Evolutionary conservation across 108 stramenopile genomes (phyloP).

Genomic region (Conticribra guillardii): DNA sequence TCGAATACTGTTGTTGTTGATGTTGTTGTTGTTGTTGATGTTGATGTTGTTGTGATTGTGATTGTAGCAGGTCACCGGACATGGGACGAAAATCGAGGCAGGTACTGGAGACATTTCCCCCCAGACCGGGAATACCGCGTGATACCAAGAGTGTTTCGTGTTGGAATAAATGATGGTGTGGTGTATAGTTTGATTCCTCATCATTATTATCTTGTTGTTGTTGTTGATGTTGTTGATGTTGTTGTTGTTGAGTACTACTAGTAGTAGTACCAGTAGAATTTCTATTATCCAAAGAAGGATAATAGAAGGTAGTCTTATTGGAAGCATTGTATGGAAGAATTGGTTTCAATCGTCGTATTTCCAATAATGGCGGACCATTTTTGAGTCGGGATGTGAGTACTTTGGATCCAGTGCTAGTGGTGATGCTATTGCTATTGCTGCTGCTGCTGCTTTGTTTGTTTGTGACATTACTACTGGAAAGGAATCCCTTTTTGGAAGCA

Average conservation of each 20-base stretch:
- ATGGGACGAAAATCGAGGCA: slow-evolving; percentile 58
- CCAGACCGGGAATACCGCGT: slow-evolving; percentile 61
- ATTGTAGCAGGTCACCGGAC: slow-evolving; percentile 3
- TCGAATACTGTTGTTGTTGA: background rate
- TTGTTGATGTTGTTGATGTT: background rate
- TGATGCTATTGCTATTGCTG: background rate
- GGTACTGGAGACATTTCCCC: slow-evolving; percentile 63
- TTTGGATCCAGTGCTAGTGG: slow-evolving; percentile 1
- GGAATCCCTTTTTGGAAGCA: background rate
- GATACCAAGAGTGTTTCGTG: slow-evolving; percentile 53
- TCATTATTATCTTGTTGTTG: background rate
- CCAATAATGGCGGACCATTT: slow-evolving; percentile 38
- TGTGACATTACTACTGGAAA: background rate
- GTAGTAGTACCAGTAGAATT: background rate
- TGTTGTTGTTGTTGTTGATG: background rate
- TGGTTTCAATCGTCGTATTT: slow-evolving; percentile 35
- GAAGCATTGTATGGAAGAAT: background rate
- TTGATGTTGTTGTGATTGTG: background rate
- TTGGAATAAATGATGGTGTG: slow-evolving; percentile 8
- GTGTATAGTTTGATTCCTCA: background rate
- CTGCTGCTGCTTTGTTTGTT: background rate
- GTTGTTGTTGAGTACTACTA: background rate
- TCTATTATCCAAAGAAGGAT: background rate
- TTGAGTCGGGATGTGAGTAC: slow-evolving; percentile 19
- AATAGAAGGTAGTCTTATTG: background rate